phyloP scores from a whole-genome alignment of 2,329 filamentous ascomycete species.

The Dendrostoma leiphaemia region DNA sequence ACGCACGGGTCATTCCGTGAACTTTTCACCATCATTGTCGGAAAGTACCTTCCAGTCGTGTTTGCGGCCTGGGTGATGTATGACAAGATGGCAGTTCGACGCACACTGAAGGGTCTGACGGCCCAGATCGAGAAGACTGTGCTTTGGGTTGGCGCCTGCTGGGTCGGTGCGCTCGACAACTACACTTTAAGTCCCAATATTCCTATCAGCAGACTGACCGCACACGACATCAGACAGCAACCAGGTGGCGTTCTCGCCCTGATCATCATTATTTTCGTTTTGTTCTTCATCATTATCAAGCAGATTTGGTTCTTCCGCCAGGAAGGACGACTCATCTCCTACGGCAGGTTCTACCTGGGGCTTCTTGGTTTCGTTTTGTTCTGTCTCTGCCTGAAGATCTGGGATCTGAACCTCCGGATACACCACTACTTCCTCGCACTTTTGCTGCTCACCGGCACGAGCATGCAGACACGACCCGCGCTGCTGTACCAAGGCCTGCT shows the following conservation, averaged over 20 bases:
- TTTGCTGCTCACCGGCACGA: constrained; percentile 82
- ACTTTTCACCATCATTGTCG: constrained; percentile 74
- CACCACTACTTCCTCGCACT: constrained; percentile 94
- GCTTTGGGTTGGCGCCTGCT: constrained; percentile 85
- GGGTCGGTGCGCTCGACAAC: constrained; percentile 89
- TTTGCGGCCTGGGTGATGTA: constrained; percentile 89
- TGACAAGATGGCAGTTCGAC: constrained; percentile 73
- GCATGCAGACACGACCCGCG: constrained; percentile 80
- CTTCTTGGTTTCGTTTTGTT: constrained; percentile 67
- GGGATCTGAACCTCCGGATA: constrained; percentile 74
- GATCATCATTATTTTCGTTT: constrained; percentile 69
- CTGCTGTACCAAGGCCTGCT: constrained; percentile 88
- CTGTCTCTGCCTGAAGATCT: constrained; percentile 63
- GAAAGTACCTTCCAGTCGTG: constrained; percentile 80
- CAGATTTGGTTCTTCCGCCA: constrained; percentile 86
- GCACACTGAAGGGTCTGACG: constrained; percentile 68
- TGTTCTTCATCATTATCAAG: constrained; percentile 65
- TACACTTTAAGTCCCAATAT: constrained; percentile 88
- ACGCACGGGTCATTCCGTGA: constrained; percentile 63
- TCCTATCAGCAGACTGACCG: constrained; percentile 87
- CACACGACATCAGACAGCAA: constrained; percentile 83
- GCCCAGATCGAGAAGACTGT: constrained; percentile 89
- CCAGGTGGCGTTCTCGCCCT: constrained; percentile 85
- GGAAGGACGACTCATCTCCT: constrained; percentile 76
- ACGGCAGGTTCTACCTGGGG: constrained; percentile 73